Percentiles rank a stretch among this genome's conserved stretches.
Conservation (phyloP, 768 basidiomycete species). For the Tylopilus plumbeoviolaceoides region DNA sequence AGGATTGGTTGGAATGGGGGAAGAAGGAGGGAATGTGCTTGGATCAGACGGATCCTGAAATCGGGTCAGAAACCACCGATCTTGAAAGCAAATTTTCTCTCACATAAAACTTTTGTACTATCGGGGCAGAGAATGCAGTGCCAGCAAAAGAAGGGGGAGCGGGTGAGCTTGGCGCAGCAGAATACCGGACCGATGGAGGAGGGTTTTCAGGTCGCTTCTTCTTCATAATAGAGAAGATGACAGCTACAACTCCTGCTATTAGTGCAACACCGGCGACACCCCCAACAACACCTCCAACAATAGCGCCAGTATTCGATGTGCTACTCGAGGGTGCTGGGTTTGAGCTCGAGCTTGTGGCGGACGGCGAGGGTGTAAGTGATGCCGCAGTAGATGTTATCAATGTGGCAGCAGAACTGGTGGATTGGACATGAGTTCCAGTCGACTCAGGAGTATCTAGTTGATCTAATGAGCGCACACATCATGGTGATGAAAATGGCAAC, state of each 20-base stretch:
- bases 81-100: conserved; percentile 1
- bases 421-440: conserved; percentile 17
- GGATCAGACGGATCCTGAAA: conserved; percentile 36
- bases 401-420: conserved; percentile 10
- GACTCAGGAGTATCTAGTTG: not conserved
- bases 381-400: too few species aligned
- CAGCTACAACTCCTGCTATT: conserved; percentile 29
- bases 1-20: conserved; percentile 12
- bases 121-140: conserved; percentile 12
- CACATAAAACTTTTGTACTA: conserved; percentile 29
- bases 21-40: conserved; percentile 32
- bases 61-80: conserved; percentile 2
- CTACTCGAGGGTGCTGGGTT: too few species aligned
- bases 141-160: conserved; percentile 6
- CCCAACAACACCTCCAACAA: not conserved
- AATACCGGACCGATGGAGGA: conserved; percentile 16
- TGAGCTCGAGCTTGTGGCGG: too few species aligned
- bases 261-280: conserved; percentile 28
- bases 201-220: conserved; percentile 21
- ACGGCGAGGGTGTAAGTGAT: too few species aligned
- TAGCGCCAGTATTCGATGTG: too few species aligned
- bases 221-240: conserved; percentile 37
- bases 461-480: not conserved
- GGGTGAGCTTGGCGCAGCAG: not conserved
- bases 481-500: not conserved